Conservation (phyloP, 2,329 filamentous ascomycete species). For the Colletotrichum sp. region DNA sequence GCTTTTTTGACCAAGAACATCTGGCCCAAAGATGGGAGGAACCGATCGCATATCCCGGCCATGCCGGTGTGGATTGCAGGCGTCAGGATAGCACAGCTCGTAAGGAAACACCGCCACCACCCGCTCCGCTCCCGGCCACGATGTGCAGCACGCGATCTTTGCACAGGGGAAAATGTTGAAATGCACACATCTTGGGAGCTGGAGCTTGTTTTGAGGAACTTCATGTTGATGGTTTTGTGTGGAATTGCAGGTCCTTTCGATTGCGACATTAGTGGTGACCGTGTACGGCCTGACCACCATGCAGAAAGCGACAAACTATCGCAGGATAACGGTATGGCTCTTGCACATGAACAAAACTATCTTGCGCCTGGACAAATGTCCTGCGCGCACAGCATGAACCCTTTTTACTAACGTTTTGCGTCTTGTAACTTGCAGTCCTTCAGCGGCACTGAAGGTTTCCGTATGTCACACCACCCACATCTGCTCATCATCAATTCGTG, state of each 20-base stretch:
- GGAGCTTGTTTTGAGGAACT: neutral
- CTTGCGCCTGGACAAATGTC: neutral
- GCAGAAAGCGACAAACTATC: conserved; percentile 20
- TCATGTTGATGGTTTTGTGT: neutral
- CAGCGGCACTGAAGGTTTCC: conserved; percentile 22
- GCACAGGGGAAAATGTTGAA: neutral
- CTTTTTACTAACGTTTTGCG: neutral
- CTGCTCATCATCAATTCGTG: neutral
- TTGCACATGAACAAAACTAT: neutral
- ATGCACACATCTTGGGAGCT: neutral
- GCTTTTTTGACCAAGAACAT: conserved; percentile 21
- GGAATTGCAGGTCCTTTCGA: conserved; percentile 5
- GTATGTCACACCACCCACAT: conserved; percentile 12
- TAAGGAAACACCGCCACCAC: neutral
- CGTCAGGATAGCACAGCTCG: conserved; percentile 20
- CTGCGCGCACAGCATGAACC: neutral
- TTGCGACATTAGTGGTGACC: conserved; percentile 20
- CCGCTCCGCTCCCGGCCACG: neutral
- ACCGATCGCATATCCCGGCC: conserved; percentile 19
- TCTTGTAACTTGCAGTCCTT: conserved; percentile 10
- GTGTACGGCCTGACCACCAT: conserved; percentile 21
- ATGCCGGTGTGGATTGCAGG: conserved; percentile 22
- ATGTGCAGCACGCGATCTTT: neutral
- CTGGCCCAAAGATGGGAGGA: conserved; percentile 23
- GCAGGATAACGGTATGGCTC: conserved; percentile 23